Conservation (phyloP, 345 rosid species). For the Brassica nigra region DNA sequence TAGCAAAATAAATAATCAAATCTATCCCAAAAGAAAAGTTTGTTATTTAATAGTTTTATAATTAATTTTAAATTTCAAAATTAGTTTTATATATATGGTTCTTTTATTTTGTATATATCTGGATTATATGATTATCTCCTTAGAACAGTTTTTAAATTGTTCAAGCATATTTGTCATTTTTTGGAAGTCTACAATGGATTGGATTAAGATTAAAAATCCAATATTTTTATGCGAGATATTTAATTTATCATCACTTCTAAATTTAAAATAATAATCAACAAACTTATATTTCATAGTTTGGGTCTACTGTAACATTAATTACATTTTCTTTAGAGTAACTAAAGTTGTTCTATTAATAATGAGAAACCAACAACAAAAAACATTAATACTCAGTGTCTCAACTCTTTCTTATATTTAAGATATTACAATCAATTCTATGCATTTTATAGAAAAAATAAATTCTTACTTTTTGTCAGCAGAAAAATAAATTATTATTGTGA, state of each 20-base stretch:
- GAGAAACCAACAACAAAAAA: neutral
- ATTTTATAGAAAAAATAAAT: neutral
- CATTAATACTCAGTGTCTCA: neutral
- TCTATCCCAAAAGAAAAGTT: neutral
- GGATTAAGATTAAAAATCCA: neutral
- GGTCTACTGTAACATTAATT: neutral
- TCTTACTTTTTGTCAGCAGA: too few relatives aligned
- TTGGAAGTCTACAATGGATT: neutral
- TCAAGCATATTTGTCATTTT: neutral
- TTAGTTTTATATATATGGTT: neutral
- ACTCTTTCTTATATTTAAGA: neutral
- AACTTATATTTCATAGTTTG: neutral
- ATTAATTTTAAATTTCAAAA: neutral
- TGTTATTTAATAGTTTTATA: neutral
- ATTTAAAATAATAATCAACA: neutral
- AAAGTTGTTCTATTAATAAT: neutral
- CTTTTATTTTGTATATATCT: neutral
- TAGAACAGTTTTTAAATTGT: neutral
- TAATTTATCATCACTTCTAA: neutral
- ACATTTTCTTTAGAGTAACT: neutral
- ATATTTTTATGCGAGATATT: neutral
- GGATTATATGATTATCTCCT: neutral
- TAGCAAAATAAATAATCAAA: too few relatives aligned
- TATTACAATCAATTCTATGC: neutral
- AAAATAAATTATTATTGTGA: neutral